Evolutionary conservation across 768 basidiomycete species (phyloP), one percentile per base, ranked within the genome.

Genomic region (Lyophyllum decastes): DNA sequence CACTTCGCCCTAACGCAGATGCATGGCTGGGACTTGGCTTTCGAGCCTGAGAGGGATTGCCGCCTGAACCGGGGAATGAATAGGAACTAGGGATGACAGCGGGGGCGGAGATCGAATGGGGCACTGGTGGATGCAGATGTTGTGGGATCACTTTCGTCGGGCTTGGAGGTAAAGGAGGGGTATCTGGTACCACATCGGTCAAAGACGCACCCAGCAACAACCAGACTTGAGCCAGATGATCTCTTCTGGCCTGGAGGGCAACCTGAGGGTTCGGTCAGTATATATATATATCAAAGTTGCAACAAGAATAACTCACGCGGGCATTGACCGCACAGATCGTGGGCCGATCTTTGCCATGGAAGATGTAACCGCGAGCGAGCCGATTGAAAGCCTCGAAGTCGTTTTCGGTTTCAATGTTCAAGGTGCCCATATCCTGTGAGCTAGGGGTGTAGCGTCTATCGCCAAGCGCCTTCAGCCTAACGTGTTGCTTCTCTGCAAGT

Each of bases 151-250:
- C 11, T 49, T 62, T 52, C 24, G 44, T 19, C 2, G 57, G 57
- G 30, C 57, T 64, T 55, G 74, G 55, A 60, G 70, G 45, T 41
- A 68, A 41, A 59, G 63, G 65, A n/a, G 58, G 66, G n/a, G 51
- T 24, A 44, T 71, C 67, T 8, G 82, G 83, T 16, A 80, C 60
- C 47, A 83, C 68, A 50, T 86, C 78, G 0, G 74, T 73, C 19
- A 91, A 70, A 2, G 86, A 76, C 16, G 84, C 83, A 12, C 76
- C 79, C n/a, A 94, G 69, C 1, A 93, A 70, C 9, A 83, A 62
- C 92, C 92, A 94, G 2, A 78, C 76, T 62, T 90, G 88, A 1
- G 85, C 86, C 2, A 82, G 81, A 4, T 80, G 73, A 25, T 76
- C 65, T 57, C 83, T 80, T 21, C 84, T 84, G 9, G 76, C 85